These are phyloP conservation scores for Scheffersomyces coipomensis DNA, from an alignment of 805 yeast species.

Conservation along the genomic window DNA sequence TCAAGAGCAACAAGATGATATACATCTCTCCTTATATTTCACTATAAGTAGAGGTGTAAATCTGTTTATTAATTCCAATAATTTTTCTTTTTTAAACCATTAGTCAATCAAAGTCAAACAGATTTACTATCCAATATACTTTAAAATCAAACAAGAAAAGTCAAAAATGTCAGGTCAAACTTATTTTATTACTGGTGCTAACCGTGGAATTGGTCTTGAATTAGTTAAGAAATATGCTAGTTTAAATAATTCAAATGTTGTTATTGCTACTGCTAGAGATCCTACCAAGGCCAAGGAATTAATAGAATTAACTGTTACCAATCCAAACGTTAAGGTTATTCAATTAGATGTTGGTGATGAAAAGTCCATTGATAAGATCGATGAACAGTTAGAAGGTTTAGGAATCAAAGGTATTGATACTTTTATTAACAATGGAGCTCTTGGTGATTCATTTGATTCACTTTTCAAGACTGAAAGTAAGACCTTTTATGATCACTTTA, in stretches of 20 bases:
- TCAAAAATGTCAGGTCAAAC: background rate
- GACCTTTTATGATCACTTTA: background rate
- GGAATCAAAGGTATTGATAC: conserved; percentile 33
- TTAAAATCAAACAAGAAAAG: too few relatives aligned
- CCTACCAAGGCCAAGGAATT: conserved; percentile 20
- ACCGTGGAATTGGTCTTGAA: conserved; percentile 41
- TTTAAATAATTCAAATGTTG: conserved; percentile 20
- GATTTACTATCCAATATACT: too few relatives aligned
- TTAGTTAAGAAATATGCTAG: conserved; percentile 22
- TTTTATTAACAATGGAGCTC: conserved; percentile 33
- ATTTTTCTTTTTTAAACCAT: too few relatives aligned
- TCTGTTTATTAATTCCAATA: too few relatives aligned
- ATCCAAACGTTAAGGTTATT: conserved; percentile 11
- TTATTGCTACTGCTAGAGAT: conserved; percentile 41
- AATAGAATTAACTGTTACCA: conserved; percentile 1
- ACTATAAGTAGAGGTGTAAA: too few relatives aligned
- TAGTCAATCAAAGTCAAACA: too few relatives aligned
- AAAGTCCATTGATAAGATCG: conserved; percentile 11
- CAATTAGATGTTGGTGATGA: conserved; percentile 16
- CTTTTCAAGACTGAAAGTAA: background rate
- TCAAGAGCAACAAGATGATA: too few relatives aligned
- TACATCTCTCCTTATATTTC: too few relatives aligned
- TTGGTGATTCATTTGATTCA: background rate
- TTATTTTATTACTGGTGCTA: conserved; percentile 34
- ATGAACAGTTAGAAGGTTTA: conserved; percentile 7